Evolutionary conservation across 177 flowering plant genomes (phyloP).

Genomic region (Vitis hybrid): DNA sequence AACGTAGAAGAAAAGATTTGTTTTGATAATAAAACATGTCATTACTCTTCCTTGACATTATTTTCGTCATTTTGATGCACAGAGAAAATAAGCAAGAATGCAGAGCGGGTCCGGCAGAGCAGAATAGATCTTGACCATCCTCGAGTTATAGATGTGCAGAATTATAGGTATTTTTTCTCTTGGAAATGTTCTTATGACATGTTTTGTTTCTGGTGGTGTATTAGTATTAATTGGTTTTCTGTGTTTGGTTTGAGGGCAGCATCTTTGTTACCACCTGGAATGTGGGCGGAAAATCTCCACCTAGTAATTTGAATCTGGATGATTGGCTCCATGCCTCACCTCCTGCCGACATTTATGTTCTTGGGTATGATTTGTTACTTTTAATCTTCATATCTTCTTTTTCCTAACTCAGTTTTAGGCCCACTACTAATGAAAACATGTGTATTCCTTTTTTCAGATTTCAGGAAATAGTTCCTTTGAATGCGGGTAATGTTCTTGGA

Average conservation of each 20-base stretch:
- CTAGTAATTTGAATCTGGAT: slow-evolving; percentile 48
- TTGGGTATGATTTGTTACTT: slow-evolving; percentile 37
- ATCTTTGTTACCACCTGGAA: slow-evolving; percentile 59
- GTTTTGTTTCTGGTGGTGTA: not conserved
- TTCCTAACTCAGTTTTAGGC: not conserved
- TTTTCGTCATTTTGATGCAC: slow-evolving; percentile 16
- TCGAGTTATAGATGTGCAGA: slow-evolving; percentile 75
- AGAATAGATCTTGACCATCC: slow-evolving; percentile 68
- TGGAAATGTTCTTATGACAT: not conserved
- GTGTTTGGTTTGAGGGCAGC: slow-evolving; percentile 37
- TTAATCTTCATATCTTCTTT: not conserved
- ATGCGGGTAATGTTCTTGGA: slow-evolving; percentile 80
- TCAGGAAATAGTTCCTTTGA: slow-evolving; percentile 86
- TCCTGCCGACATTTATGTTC: slow-evolving; percentile 62
- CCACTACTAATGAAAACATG: not conserved
- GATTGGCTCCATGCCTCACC: slow-evolving; percentile 59
- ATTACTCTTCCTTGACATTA: not conserved
- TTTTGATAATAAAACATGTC: too few species aligned
- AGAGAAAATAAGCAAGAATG: slow-evolving; percentile 57
- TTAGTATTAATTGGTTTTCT: slow-evolving; percentile 1
- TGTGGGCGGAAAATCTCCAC: slow-evolving; percentile 62
- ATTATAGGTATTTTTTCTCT: slow-evolving; percentile 50
- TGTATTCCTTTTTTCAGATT: slow-evolving; percentile 43
- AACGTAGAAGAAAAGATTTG: not conserved
- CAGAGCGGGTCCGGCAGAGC: slow-evolving; percentile 52